phyloP scores from a whole-genome alignment of 257 asterid genomes.

The Lycium ferocissimum region DNA sequence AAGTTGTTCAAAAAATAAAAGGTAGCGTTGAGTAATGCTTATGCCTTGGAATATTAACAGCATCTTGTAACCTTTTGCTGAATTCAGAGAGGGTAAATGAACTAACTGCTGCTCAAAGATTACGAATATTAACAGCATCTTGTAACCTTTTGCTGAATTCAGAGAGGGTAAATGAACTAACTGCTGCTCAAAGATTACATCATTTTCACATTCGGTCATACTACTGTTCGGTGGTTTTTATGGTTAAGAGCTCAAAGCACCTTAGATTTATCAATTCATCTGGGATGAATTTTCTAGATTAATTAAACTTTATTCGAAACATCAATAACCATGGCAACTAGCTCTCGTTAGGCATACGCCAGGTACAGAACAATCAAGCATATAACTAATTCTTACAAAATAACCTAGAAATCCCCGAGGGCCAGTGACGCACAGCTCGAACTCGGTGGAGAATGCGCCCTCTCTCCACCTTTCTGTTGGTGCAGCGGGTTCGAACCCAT shows the following conservation, averaged over 20 bases:
- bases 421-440: not conserved
- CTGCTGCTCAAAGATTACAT: not conserved
- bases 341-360: not conserved
- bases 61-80: not conserved
- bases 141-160: not conserved
- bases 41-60: not conserved
- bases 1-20: not conserved
- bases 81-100: not conserved
- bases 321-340: not conserved
- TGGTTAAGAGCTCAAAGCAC: not conserved
- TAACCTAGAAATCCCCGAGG: not conserved
- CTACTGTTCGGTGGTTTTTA: not conserved
- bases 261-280: not conserved
- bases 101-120: not conserved
- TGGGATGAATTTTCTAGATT: not conserved
- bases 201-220: not conserved
- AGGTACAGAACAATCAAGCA: not conserved
- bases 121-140: not conserved
- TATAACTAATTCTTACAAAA: not conserved
- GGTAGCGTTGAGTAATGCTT: not conserved
- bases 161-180: not conserved
- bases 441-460: not conserved
- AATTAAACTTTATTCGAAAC: not conserved
- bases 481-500: not conserved
- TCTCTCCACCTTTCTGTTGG: not conserved